These are phyloP conservation scores for Fragaria ananassa DNA, from an alignment of 306 rosid genomes.

Conservation along the genomic window DNA sequence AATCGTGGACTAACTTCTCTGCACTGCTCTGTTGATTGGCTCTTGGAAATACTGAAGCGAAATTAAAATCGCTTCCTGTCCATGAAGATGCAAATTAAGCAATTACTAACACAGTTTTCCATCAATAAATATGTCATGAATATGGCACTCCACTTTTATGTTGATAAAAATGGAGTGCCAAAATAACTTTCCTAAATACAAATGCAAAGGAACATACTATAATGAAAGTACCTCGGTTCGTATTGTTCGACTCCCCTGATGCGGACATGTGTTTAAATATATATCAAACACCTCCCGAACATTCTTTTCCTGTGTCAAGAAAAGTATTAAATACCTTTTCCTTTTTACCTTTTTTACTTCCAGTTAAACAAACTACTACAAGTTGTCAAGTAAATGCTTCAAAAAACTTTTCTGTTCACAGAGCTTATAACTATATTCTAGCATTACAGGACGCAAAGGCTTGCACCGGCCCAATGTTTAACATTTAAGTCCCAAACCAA, in stretches of 20 bases:
- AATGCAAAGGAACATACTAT: neutral
- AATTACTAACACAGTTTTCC: neutral
- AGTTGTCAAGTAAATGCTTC: neutral
- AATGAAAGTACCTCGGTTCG: conserved; percentile 77
- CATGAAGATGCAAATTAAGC: conserved; percentile 26
- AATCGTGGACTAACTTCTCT: conserved; percentile 27
- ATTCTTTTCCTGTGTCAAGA: conserved; percentile 47
- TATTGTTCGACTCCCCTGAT: conserved; percentile 96
- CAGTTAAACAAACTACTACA: conserved; percentile 5
- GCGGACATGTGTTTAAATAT: conserved; percentile 86
- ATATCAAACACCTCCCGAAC: conserved; percentile 50
- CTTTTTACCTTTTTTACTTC: neutral
- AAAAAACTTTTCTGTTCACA: neutral
- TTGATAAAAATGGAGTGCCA: neutral
- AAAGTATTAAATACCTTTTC: conserved; percentile 16
- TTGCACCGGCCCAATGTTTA: neutral
- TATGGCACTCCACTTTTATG: neutral
- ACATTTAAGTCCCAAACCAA: neutral
- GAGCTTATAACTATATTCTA: neutral
- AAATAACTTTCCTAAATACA: neutral
- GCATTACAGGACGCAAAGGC: neutral
- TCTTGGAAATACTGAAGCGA: conserved; percentile 95
- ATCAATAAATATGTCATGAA: neutral
- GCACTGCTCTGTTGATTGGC: conserved; percentile 62
- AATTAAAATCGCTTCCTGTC: conserved; percentile 83